phyloP scores from a whole-genome alignment of 2,329 filamentous ascomycete species.

The Monosporascus ibericus region DNA sequence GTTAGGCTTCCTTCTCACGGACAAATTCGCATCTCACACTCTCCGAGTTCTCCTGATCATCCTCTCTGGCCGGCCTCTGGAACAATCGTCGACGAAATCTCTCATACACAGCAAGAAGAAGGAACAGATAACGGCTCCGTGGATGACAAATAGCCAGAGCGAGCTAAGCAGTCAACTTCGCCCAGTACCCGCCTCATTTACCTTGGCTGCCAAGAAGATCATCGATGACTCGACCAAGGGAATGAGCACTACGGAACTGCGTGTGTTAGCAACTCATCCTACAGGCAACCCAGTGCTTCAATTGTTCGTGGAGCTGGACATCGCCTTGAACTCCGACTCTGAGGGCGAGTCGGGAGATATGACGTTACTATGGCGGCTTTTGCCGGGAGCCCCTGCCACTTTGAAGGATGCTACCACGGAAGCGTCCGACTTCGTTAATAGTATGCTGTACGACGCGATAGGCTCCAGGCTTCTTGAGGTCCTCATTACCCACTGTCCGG shows the following conservation, averaged over 20 bases:
- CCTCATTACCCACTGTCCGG: conserved; percentile 72
- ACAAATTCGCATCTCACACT: conserved; percentile 84
- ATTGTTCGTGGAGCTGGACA: conserved; percentile 79
- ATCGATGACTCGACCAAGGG: conserved; percentile 68
- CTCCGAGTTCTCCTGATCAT: conserved; percentile 81
- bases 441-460: conserved; percentile 82
- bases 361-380: conserved; percentile 66
- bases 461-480: conserved; percentile 87
- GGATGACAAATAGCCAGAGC: conserved; percentile 42
- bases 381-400: conserved; percentile 68
- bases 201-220: conserved; percentile 71
- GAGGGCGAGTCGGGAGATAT: conserved; percentile 36
- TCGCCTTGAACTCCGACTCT: conserved; percentile 64
- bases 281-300: conserved; percentile 93
- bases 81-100: conserved; percentile 61
- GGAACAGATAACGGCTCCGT: conserved; percentile 66
- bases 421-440: conserved; percentile 71
- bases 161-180: conserved; percentile 40
- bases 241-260: conserved; percentile 73
- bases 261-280: conserved; percentile 79
- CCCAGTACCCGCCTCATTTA: conserved; percentile 73
- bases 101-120: conserved; percentile 91
- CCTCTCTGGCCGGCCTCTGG: conserved; percentile 74
- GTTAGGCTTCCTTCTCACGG: conserved; percentile 76
- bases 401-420: conserved; percentile 67